These are phyloP conservation scores for Lipomyces yamadae DNA, from an alignment of 805 yeast genomes.

Conservation along the genomic window DNA sequence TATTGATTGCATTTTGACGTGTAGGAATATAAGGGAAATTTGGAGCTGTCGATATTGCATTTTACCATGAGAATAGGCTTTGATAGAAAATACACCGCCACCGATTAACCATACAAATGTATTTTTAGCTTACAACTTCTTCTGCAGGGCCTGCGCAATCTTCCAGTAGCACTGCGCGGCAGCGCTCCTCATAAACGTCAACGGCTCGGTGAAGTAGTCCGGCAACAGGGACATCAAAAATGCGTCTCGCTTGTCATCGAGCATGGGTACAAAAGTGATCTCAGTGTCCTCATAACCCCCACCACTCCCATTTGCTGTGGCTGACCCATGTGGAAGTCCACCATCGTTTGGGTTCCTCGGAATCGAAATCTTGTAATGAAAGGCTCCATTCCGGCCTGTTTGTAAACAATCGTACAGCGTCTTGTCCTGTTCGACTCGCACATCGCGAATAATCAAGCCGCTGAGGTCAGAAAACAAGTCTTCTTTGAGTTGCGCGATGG, in stretches of 20 bases:
- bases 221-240: slow-evolving; percentile 37
- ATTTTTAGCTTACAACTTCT: slow-evolving; percentile 13
- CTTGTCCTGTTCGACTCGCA: slow-evolving; percentile 29
- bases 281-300: slow-evolving; percentile 34
- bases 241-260: slow-evolving; percentile 38
- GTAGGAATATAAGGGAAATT: not conserved
- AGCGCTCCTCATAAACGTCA: slow-evolving; percentile 39
- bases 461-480: slow-evolving; percentile 38
- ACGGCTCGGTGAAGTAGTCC: slow-evolving; percentile 41
- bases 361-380: slow-evolving; percentile 39
- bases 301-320: slow-evolving; percentile 9
- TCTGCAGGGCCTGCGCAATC: slow-evolving; percentile 40
- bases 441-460: slow-evolving; percentile 40
- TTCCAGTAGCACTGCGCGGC: slow-evolving; percentile 42
- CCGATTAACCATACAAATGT: not conserved
- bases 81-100: not conserved
- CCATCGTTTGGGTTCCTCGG: slow-evolving; percentile 7
- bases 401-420: slow-evolving; percentile 40
- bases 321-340: slow-evolving; percentile 5
- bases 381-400: slow-evolving; percentile 42
- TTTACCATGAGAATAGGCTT: not conserved
- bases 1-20: not conserved
- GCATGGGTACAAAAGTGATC: slow-evolving; percentile 38
- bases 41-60: slow-evolving; percentile 4
- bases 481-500: slow-evolving; percentile 29